These are phyloP conservation scores for Nidula microcarpa DNA, from an alignment of 768 basidiomycete genomes.

Conservation along the genomic window DNA sequence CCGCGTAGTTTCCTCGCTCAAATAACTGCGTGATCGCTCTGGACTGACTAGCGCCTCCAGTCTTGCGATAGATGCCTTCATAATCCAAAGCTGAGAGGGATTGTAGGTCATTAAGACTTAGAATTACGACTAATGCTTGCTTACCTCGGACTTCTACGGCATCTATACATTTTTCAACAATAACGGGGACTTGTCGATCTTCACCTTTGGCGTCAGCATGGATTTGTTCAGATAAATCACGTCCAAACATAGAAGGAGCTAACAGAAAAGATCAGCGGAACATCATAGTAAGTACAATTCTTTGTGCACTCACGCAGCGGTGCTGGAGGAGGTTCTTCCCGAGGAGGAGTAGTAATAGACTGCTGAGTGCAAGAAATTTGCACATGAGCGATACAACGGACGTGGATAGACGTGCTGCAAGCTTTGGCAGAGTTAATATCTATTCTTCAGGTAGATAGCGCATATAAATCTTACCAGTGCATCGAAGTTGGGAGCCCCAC, in stretches of 20 bases:
- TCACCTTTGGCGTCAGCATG: constrained; percentile 56
- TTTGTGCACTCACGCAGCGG: constrained; percentile 33
- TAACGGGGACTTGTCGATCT: constrained; percentile 70
- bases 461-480: constrained; percentile 62
- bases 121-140: constrained; percentile 15
- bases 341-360: constrained; percentile 11
- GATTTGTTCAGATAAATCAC: constrained; percentile 83
- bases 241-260: constrained; percentile 93
- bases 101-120: not conserved
- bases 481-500: constrained; percentile 96
- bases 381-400: constrained; percentile 75
- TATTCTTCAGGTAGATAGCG: not conserved
- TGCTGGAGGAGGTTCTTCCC: constrained; percentile 29
- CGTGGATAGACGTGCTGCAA: constrained; percentile 85
- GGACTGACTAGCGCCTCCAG: constrained; percentile 87
- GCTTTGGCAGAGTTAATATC: constrained; percentile 34
- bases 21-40: constrained; percentile 94
- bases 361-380: constrained; percentile 64
- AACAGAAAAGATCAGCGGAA: constrained; percentile 10
- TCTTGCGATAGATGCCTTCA: constrained; percentile 98
- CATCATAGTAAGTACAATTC: not conserved
- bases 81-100: constrained; percentile 74
- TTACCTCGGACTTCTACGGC: constrained; percentile 86
- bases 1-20: constrained; percentile 84
- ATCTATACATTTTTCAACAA: constrained; percentile 94